Evolutionary conservation across 208 protist genomes (phyloP).

Genomic region (Phytomonas francai): DNA sequence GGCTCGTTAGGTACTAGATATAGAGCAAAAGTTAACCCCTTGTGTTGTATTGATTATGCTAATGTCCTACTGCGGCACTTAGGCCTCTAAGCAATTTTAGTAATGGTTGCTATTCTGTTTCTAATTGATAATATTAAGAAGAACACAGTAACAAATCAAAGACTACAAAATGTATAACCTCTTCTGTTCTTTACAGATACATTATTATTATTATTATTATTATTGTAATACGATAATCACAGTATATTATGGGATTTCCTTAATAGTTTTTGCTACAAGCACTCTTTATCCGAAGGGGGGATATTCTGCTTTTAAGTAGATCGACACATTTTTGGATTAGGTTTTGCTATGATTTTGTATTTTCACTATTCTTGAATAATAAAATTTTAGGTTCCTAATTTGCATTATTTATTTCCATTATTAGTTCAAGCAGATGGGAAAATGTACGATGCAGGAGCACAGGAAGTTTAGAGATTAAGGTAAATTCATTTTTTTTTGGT

Average conservation of each 20-base stretch:
- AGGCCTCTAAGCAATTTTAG: not conserved
- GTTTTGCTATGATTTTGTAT: not conserved
- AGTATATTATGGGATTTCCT: not conserved
- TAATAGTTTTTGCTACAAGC: not conserved
- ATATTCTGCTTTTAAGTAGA: not conserved
- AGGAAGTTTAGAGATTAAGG: not conserved
- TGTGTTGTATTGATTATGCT: not conserved
- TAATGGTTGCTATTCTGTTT: not conserved
- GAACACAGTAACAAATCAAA: not conserved
- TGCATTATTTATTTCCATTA: not conserved
- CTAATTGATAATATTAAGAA: not conserved
- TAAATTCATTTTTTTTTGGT: not conserved
- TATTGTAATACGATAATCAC: not conserved
- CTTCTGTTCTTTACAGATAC: not conserved
- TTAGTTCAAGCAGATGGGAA: not conserved
- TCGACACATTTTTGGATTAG: not conserved
- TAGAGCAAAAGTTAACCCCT: not conserved
- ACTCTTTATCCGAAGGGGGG: not conserved
- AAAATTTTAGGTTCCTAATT: not conserved
- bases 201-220: not conserved
- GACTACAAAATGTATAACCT: not conserved
- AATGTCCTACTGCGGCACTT: not conserved
- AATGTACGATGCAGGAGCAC: not conserved
- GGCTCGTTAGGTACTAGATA: not conserved
- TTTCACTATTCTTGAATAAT: not conserved